phyloP scores from a whole-genome alignment of 768 basidiomycete genomes.

The Lenzites betulinus region DNA sequence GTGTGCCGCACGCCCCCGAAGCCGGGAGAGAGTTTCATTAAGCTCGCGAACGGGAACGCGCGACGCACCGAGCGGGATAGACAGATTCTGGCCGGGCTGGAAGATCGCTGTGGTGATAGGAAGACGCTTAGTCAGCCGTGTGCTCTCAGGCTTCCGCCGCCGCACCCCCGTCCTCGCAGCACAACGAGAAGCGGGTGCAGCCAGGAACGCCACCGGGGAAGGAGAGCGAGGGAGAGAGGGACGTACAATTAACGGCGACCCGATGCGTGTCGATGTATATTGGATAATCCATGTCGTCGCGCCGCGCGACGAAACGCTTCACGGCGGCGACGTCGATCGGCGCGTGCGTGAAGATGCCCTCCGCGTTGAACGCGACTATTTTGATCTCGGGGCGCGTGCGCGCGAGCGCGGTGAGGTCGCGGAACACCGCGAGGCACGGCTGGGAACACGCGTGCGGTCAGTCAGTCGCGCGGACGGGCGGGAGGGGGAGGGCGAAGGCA shows the following conservation, averaged over 20 bases:
- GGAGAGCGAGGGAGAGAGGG: not conserved
- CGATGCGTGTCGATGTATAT: conserved; percentile 31
- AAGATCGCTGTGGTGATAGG: conserved; percentile 26
- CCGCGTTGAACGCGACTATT: conserved; percentile 34
- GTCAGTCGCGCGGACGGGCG: too few relatives aligned
- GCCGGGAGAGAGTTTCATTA: conserved; percentile 13
- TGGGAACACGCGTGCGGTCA: conserved; percentile 17
- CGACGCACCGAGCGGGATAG: conserved; percentile 32
- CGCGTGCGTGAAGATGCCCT: conserved; percentile 33
- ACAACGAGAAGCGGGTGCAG: not conserved
- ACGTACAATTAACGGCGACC: conserved; percentile 31
- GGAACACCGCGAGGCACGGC: conserved; percentile 34
- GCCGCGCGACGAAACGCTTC: conserved; percentile 26
- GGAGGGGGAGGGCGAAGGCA: conserved; percentile 5
- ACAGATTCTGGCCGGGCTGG: conserved; percentile 32
- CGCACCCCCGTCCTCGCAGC: not conserved
- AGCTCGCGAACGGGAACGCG: conserved; percentile 4
- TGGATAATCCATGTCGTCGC: conserved; percentile 33
- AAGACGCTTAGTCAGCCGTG: conserved; percentile 11
- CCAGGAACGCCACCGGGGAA: conserved; percentile 6
- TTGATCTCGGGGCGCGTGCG: conserved; percentile 27
- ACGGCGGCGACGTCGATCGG: conserved; percentile 28
- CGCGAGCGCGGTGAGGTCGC: conserved; percentile 29
- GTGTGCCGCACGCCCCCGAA: not conserved
- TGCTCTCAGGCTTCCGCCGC: too few relatives aligned